Conservation (phyloP, 2,329 filamentous ascomycete genomes). For the Lomentospora prolificans region DNA sequence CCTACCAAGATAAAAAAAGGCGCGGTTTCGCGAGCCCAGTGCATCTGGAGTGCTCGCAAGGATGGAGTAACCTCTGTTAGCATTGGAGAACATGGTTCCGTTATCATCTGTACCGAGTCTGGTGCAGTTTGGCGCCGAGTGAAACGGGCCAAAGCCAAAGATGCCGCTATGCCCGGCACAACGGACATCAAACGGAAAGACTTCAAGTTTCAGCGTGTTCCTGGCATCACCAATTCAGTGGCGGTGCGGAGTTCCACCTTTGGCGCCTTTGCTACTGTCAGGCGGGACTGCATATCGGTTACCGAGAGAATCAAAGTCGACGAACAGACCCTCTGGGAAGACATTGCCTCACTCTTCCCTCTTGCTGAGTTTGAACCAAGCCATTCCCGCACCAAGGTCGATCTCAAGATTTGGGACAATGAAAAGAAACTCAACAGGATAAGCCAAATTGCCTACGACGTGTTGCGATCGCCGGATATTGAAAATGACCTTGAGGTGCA, state of each 20-base stretch:
- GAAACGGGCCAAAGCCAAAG: constrained; percentile 71
- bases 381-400: constrained; percentile 26
- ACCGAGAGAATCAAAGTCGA: constrained; percentile 58
- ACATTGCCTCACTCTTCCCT: constrained; percentile 60
- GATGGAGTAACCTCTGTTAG: constrained; percentile 78
- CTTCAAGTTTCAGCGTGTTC: constrained; percentile 89
- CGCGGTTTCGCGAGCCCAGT: constrained; percentile 66
- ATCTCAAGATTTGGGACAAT: constrained; percentile 30
- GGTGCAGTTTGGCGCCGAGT: constrained; percentile 89
- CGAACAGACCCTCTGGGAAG: constrained; percentile 61
- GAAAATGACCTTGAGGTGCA: constrained; percentile 51
- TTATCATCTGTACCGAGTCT: constrained; percentile 86
- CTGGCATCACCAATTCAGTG: constrained; percentile 75
- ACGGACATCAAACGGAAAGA: constrained; percentile 63
- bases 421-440: constrained; percentile 33
- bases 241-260: constrained; percentile 80
- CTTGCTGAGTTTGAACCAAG: constrained; percentile 49
- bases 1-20: constrained; percentile 73
- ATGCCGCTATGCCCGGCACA: constrained; percentile 36
- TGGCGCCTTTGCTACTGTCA: constrained; percentile 80
- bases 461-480: constrained; percentile 54
- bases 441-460: constrained; percentile 37
- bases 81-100: constrained; percentile 85
- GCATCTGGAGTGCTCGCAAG: constrained; percentile 84
- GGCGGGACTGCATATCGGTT: constrained; percentile 76